Evolutionary conservation across 2,329 filamentous ascomycete genomes (phyloP), one percentile per base, ranked within the genome.

Genomic region (Diplodia sapinea): DNA sequence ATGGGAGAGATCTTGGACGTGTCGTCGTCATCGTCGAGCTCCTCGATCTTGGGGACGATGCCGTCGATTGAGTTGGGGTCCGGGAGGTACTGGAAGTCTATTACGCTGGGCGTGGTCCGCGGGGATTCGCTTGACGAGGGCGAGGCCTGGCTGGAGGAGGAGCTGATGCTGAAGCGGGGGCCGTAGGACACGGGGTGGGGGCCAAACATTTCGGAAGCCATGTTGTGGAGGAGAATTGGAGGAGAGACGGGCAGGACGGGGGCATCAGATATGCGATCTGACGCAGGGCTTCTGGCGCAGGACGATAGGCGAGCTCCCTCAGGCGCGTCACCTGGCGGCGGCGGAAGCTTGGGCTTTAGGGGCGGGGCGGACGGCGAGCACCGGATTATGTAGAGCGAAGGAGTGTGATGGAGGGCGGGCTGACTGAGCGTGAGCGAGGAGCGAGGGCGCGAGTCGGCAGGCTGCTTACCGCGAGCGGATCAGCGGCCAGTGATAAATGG

Each of bases 21-120:
- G 68, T 79, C 51, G 31, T 78, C 78, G 31, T 83, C 78, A 20
- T 83, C 82, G 65, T 84, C 83, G 26, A 83, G 70, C 74, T 87
- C 84, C 74, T 87, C 85, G 51, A 86, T 76, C 77, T 87, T 87
- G 26, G 84, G 84, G 12, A 80, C 76, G 47, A 85, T 75, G 33
- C 81, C 77, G 67, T 78, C 73, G 36, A 50, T 26, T 26, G 73
- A 74, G 40, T 69, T 69, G 61, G 71, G 68, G 49, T 68, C 51
- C 47, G 74, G 72, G 61, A 71, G 71, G 20, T 74, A 73, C 74
- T 68, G 71, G 79, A 79, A 20, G 73, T 63, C 59, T 51, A 63
- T 63, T 15, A 63, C 43, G 56, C 65, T 77, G 38, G 78, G 74
- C 12, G 76, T 77, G 65, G 74, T 74, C 47, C 75, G 73, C 9